Percentiles rank a stretch among this genome's conserved stretches.
phyloP scores from a whole-genome alignment of 1,139 yeast genomes.

The Saccharomyces hybrid region DNA sequence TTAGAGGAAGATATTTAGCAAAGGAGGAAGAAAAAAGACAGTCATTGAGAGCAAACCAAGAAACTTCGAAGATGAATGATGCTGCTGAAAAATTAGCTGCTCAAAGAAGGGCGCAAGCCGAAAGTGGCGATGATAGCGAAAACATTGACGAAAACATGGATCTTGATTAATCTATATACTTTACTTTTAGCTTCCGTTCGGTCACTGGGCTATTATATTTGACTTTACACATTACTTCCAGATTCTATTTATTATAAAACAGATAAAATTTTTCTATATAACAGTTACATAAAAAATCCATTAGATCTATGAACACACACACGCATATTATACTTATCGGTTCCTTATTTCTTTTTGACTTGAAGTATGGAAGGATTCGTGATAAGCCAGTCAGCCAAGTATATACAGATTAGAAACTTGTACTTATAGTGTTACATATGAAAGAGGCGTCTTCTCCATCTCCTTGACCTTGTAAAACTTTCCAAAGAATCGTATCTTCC shows the following conservation, averaged over 20 bases:
- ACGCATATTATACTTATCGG: neutral
- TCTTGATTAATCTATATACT: constrained; percentile 3
- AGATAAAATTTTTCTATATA: constrained; percentile 1
- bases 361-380: neutral
- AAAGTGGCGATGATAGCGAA: constrained; percentile 29
- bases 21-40: constrained; percentile 95
- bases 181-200: neutral
- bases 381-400: neutral
- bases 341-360: neutral
- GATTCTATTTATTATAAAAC: neutral
- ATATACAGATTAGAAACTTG: neutral
- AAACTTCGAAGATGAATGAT: constrained; percentile 78
- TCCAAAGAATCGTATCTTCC: constrained; percentile 26
- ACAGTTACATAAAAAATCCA: neutral
- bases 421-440: constrained; percentile 24
- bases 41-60: constrained; percentile 79
- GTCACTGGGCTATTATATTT: neutral
- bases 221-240: neutral
- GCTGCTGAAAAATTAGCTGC: constrained; percentile 90
- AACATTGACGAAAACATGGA: constrained; percentile 22
- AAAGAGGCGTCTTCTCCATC: constrained; percentile 20
- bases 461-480: constrained; percentile 24
- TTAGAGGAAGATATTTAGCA: constrained; percentile 89
- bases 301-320: neutral
- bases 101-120: constrained; percentile 46